Percentiles rank a stretch among this genome's conserved stretches.
These are phyloP conservation scores for Tricholoma terreum DNA, from an alignment of 768 basidiomycete genomes.

Conservation along the genomic window DNA sequence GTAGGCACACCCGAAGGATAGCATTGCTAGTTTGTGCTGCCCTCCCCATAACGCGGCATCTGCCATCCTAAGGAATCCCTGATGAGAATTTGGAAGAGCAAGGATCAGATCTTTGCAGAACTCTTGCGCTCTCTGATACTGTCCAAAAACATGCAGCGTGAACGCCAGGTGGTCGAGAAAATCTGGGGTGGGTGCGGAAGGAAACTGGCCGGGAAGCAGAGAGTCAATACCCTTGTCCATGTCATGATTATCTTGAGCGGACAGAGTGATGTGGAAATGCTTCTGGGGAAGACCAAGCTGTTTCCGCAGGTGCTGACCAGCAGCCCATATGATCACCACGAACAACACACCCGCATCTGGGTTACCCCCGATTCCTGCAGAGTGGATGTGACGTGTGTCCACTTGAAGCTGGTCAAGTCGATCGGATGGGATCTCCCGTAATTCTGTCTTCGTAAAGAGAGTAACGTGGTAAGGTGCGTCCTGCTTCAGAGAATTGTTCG, in stretches of 20 bases:
- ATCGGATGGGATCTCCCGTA: conserved; percentile 23
- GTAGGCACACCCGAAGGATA: conserved; percentile 49
- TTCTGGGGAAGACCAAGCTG: conserved; percentile 46
- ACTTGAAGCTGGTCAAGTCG: conserved; percentile 20
- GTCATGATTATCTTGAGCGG: conserved; percentile 37
- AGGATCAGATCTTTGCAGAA: conserved; percentile 32
- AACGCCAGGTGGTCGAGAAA: conserved; percentile 46
- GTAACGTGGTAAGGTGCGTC: conserved; percentile 37
- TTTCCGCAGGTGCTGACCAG: conserved; percentile 49
- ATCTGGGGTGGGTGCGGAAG: conserved; percentile 24
- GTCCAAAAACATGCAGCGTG: conserved; percentile 38
- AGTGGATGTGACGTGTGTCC: conserved; percentile 30
- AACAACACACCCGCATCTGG: conserved; percentile 34
- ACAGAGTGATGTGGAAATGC: conserved; percentile 55
- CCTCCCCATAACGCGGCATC: conserved; percentile 37
- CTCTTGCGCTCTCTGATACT: conserved; percentile 31
- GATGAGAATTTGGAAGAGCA: conserved; percentile 32
- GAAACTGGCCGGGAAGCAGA: conserved; percentile 36
- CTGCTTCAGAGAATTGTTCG: neutral
- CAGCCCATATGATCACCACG: conserved; percentile 53
- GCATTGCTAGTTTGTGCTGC: conserved; percentile 49
- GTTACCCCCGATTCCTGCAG: conserved; percentile 41
- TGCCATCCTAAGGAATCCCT: conserved; percentile 49
- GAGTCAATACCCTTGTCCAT: conserved; percentile 48
- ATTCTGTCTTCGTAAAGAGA: conserved; percentile 38